Percentiles rank a stretch among this genome's conserved stretches.
phyloP scores from a whole-genome alignment of 1,139 yeast species.

The Kurtzmaniella quercitrusa region DNA sequence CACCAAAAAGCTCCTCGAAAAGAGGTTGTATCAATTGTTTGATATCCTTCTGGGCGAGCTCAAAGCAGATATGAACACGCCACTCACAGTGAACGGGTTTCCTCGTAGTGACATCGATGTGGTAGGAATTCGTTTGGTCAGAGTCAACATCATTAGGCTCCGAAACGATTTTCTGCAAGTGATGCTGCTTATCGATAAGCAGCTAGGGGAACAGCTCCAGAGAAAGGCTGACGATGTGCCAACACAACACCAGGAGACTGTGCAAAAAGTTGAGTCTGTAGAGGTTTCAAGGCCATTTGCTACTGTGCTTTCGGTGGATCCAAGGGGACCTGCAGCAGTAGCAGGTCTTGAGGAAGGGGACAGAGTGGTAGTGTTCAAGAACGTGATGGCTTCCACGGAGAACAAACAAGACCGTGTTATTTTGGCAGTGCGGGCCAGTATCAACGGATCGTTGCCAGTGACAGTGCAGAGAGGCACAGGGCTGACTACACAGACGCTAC shows the following conservation, averaged over 20 bases:
- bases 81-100: constrained; percentile 69
- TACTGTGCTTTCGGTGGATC: constrained; percentile 41
- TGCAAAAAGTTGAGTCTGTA: not conserved
- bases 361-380: constrained; percentile 40
- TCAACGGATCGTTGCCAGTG: constrained; percentile 9
- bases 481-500: constrained; percentile 11
- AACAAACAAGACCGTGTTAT: constrained; percentile 27
- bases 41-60: constrained; percentile 27
- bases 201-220: constrained; percentile 41
- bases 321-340: constrained; percentile 43
- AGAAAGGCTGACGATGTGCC: constrained; percentile 3
- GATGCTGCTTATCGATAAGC: constrained; percentile 43
- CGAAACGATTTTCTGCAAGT: constrained; percentile 63
- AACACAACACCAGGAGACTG: not conserved
- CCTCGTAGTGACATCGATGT: constrained; percentile 86
- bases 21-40: constrained; percentile 28
- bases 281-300: constrained; percentile 48
- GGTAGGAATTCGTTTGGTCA: constrained; percentile 53
- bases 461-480: constrained; percentile 29
- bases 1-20: constrained; percentile 30
- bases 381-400: constrained; percentile 51
- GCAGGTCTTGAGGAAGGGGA: constrained; percentile 47
- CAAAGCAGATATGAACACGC: constrained; percentile 58
- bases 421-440: constrained; percentile 27
- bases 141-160: constrained; percentile 63